Conservation (phyloP, 176 grass and related monocot species). For the Eragrostis curvula region DNA sequence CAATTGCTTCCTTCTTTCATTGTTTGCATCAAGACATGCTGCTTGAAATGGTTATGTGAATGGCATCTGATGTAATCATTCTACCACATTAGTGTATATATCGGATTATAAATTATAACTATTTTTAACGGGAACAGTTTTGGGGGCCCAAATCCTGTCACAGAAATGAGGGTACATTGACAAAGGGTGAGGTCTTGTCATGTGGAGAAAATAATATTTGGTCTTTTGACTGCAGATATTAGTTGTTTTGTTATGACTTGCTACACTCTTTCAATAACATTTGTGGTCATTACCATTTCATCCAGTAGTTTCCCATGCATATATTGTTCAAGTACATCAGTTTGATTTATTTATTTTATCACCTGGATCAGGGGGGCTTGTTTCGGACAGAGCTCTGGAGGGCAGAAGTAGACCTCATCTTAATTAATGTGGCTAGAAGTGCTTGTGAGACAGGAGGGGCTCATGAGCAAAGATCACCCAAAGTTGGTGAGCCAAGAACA, state of each 20-base stretch:
- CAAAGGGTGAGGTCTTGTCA: background rate
- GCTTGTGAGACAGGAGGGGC: conserved; percentile 46
- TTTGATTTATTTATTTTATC: conserved; percentile 28
- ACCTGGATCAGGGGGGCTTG: conserved; percentile 63
- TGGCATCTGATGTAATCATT: background rate
- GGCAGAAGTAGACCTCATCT: conserved; percentile 62
- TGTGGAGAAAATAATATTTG: background rate
- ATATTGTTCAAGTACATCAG: background rate
- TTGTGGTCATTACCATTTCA: background rate
- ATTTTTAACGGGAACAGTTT: background rate
- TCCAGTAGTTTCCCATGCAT: conserved; percentile 3
- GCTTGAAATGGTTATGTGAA: background rate
- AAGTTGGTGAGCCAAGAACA: conserved; percentile 45
- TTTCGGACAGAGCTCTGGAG: conserved; percentile 64
- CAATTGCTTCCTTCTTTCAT: too few species aligned
- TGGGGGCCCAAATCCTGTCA: too few species aligned
- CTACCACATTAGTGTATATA: background rate
- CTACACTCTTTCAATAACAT: background rate
- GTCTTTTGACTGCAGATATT: too few species aligned
- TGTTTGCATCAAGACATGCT: background rate
- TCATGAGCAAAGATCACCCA: conserved; percentile 40
- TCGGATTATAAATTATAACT: background rate
- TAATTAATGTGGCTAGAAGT: conserved; percentile 75
- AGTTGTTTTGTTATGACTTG: too few species aligned
- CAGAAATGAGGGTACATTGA: background rate